Evolutionary conservation across 1,284 basidiomycete species (phyloP), one percentile per base, ranked within the genome.

Genomic region (Cryptococcus wingfieldii): DNA sequence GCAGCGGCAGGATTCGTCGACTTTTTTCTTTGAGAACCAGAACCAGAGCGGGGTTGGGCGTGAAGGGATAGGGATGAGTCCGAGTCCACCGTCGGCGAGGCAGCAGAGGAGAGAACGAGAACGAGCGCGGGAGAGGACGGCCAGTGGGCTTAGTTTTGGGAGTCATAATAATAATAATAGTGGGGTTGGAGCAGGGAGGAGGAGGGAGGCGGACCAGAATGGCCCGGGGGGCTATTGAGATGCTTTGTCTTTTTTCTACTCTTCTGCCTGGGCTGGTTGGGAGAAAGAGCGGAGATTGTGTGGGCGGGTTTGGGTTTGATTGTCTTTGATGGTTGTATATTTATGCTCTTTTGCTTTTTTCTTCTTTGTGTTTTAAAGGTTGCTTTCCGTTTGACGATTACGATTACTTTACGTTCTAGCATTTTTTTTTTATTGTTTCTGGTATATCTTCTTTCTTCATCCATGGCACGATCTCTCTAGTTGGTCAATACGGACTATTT

Each of bases 131-230:
- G 13, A 25, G 39, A 12, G 34, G 31, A 34, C 31, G 49, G 39
- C 28, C 39, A 39, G 49, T 53, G 13, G 49, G 50, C 27, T 27
- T 9, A 23, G 9, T 42, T n/a, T 42, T 28, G 25, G 6, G 14
- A n/a, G n/a, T n/a, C n/a, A n/a, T n/a, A n/a, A n/a, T n/a, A n/a
- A n/a, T n/a, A 23, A 18, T 3, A 59, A 57, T 28, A 49, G 46
- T 50, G 54, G 50, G 27, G 62, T 65, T 5, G 63, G 65, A 31
- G 48, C 53, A 14, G 55, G 63, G 41, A 55, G 69, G 51, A 60
- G 65, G 19, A 58, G 69, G 9, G 69, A 73, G 55, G 69, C 69
- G n/a, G 71, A 71, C 54, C 68, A 68, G 56, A 65, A 53, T 4
- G 70, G 70, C 3, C 68, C 69, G 0, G 72, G 70, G 4, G 69